Evolutionary conservation across 768 basidiomycete genomes (phyloP).

Genomic region (Pulveroboletus sp.): DNA sequence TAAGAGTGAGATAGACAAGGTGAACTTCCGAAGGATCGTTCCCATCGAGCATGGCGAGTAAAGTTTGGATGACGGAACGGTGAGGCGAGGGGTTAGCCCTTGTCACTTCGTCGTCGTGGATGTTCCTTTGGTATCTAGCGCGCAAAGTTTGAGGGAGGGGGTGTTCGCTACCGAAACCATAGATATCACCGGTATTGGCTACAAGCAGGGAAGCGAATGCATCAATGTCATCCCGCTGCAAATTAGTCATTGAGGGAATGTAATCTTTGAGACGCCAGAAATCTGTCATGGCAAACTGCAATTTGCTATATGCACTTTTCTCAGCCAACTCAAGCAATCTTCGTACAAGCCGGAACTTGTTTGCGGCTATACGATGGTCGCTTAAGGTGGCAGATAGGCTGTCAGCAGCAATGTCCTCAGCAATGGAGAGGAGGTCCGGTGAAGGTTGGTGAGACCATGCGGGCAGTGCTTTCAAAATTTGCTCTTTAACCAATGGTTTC

Average conservation of each 20-base stretch:
- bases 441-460: constrained; percentile 74
- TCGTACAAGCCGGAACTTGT: constrained; percentile 74
- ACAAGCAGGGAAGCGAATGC: constrained; percentile 69
- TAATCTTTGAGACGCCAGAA: constrained; percentile 86
- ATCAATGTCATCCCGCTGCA: constrained; percentile 66
- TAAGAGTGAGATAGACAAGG: constrained; percentile 61
- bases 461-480: constrained; percentile 55
- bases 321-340: constrained; percentile 51
- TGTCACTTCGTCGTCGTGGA: constrained; percentile 12
- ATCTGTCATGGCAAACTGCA: constrained; percentile 51
- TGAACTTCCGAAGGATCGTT: constrained; percentile 46
- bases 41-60: constrained; percentile 58
- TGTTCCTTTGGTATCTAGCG: constrained; percentile 30
- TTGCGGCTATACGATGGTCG: constrained; percentile 58
- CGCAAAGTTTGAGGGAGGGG: constrained; percentile 41
- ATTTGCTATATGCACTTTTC: constrained; percentile 35
- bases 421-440: constrained; percentile 40
- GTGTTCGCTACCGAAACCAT: constrained; percentile 55
- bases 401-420: constrained; percentile 42
- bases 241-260: constrained; percentile 50
- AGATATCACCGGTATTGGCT: constrained; percentile 54
- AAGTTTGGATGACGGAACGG: constrained; percentile 47
- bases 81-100: constrained; percentile 34
- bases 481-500: constrained; percentile 34
- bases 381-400: constrained; percentile 53